Conservation (phyloP, 2,329 filamentous ascomycete genomes). For the Fusarium musae region DNA sequence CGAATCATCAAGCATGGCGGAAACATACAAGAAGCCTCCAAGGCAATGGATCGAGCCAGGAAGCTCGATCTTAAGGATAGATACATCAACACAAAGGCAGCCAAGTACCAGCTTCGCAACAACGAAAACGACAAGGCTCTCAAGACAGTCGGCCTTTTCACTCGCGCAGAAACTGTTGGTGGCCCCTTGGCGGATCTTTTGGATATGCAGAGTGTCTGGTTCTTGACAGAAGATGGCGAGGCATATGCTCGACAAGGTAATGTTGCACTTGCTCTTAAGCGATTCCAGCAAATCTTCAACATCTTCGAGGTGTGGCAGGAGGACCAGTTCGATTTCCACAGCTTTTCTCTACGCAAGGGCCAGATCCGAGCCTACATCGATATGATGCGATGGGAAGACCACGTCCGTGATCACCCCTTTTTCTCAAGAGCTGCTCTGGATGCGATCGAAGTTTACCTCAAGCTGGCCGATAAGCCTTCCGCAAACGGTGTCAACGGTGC, state of each 20-base stretch:
- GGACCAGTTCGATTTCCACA: slow-evolving; percentile 99
- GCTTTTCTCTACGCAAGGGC: slow-evolving; percentile 95
- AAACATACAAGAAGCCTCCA: slow-evolving; percentile 80
- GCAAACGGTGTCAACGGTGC: slow-evolving; percentile 71
- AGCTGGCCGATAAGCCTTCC: slow-evolving; percentile 79
- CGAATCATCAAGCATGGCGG: slow-evolving; percentile 93
- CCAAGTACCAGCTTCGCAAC: slow-evolving; percentile 95
- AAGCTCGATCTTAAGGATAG: slow-evolving; percentile 88
- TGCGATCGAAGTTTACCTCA: slow-evolving; percentile 82
- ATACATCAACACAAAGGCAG: slow-evolving; percentile 98
- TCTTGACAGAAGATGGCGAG: slow-evolving; percentile 92
- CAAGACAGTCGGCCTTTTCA: slow-evolving; percentile 93
- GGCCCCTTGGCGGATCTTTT: slow-evolving; percentile 90
- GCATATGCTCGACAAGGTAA: slow-evolving; percentile 86
- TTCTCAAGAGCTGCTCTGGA: slow-evolving; percentile 85
- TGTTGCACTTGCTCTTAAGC: slow-evolving; percentile 86
- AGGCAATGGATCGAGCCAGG: slow-evolving; percentile 88
- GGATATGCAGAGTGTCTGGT: slow-evolving; percentile 99
- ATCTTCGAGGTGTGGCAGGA: slow-evolving; percentile 99
- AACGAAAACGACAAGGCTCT: slow-evolving; percentile 88
- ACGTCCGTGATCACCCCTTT: slow-evolving; percentile 90
- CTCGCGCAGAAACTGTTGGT: slow-evolving; percentile 86
- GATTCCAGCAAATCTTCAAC: slow-evolving; percentile 86
- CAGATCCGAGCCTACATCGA: slow-evolving; percentile 95
- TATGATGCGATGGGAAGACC: slow-evolving; percentile 97